These are phyloP conservation scores for Astraeus odoratus DNA, from an alignment of 768 basidiomycete genomes.

Conservation along the genomic window DNA sequence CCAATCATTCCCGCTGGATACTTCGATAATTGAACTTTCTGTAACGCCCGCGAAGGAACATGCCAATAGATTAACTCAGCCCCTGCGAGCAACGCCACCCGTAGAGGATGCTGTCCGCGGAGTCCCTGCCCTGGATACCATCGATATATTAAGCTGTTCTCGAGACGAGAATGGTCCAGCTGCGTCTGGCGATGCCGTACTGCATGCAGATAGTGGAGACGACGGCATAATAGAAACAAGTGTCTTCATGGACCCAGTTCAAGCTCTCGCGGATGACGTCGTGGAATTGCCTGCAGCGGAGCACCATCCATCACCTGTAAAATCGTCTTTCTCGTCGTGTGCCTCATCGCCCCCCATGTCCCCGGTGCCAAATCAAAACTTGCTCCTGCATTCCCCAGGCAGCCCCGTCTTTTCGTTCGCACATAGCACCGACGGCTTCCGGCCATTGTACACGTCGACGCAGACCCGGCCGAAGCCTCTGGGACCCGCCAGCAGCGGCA, in stretches of 20 bases:
- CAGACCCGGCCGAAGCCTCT: conserved; percentile 19
- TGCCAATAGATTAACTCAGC: conserved; percentile 3
- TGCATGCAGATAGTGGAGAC: not conserved
- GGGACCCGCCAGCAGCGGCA: conserved; percentile 18
- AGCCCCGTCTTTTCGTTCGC: conserved; percentile 29
- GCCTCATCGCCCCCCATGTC: conserved; percentile 28
- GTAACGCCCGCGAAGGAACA: conserved; percentile 20
- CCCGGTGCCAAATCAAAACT: conserved; percentile 15
- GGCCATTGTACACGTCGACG: conserved; percentile 32
- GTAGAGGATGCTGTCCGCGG: not conserved
- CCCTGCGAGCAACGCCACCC: not conserved
- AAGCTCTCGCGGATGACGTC: conserved; percentile 1
- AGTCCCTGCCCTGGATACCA: not conserved
- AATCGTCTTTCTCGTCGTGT: conserved; percentile 31
- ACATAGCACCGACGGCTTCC: conserved; percentile 30
- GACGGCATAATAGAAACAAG: too few species aligned
- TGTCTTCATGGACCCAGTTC: conserved; percentile 2
- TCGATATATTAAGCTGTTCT: too few species aligned
- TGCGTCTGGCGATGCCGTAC: not conserved
- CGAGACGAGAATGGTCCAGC: too few species aligned
- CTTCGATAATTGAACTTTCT: conserved; percentile 5
- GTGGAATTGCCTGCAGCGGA: not conserved
- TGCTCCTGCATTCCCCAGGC: conserved; percentile 29
- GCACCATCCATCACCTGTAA: conserved; percentile 24
- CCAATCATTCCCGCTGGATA: conserved; percentile 20